Base-by-base conservation (phyloP, 1,284 basidiomycete genomes). In the Fomes fomentarius region DNA sequence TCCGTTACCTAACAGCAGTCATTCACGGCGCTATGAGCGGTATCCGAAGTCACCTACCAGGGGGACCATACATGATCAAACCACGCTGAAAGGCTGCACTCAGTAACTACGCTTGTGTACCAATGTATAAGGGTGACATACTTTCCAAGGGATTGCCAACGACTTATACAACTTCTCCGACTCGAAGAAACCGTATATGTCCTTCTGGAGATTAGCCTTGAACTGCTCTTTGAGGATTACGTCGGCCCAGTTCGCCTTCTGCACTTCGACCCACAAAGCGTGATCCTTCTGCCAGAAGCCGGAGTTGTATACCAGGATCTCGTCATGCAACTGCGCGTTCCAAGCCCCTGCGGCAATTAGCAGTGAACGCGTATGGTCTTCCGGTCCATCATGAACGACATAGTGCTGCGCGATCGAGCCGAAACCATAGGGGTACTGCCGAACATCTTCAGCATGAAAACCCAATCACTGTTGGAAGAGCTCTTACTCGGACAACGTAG, bases 91-190 rank as follows among this genome's bases (percentile, higher is more conserved):
- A n/a, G n/a, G 4, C 5, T 7, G 2, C 6, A 17, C 7, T 37
- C 22, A 35, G n/a, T n/a, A 10, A 47, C 5, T 17, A 19, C 22
- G 15, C n/a, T 19, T 8, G 21, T 4, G 15, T 19, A 4, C 4
- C 4, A 30, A 17, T 9, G 10, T 21, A 7, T 21, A 15, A 19
- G 10, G 8, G 17, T 31, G 21, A 24, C 38, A 46, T 51, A 86
- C 87, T 82, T 94, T 94, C 91, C 91, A 94, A 0, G 91, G 86
- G 45, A 93, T 88, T 1, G 78, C 77, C 2, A 93, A 76, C 14
- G 83, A 78, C 67, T 85, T 85, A 73, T 93, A 93, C 1, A 87
- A 71, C 34, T 77, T 66, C 62, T 91, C 83, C 0, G 87, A 85
- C 31, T 80, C 76, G 68, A 92, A 92, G 76, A 94, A 94, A 0